Percentiles rank a stretch among this genome's conserved stretches.
Conservation (phyloP, 805 yeast genomes). For the Yamadazyma laniorum region DNA sequence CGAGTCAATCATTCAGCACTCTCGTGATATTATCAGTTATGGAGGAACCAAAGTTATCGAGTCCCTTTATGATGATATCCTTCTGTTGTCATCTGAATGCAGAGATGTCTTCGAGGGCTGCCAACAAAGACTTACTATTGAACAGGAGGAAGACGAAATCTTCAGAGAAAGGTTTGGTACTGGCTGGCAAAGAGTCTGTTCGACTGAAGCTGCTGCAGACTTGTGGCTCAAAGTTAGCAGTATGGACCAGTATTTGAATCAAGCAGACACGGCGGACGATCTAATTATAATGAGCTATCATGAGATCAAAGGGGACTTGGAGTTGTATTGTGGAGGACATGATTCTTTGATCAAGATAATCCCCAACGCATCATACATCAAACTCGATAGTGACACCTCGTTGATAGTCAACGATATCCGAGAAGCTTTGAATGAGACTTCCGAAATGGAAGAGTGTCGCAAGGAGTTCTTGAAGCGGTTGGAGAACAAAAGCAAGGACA, state of each 20-base stretch:
- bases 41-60: slow-evolving; percentile 53
- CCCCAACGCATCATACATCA: slow-evolving; percentile 40
- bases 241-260: slow-evolving; percentile 48
- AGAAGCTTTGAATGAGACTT: slow-evolving; percentile 27
- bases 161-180: slow-evolving; percentile 34
- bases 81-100: slow-evolving; percentile 40
- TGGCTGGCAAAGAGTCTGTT: slow-evolving; percentile 51
- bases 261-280: slow-evolving; percentile 63
- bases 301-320: slow-evolving; percentile 47
- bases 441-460: slow-evolving; percentile 35
- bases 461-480: slow-evolving; percentile 40
- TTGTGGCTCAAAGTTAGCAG: slow-evolving; percentile 40
- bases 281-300: slow-evolving; percentile 46
- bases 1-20: slow-evolving; percentile 51
- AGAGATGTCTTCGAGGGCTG: slow-evolving; percentile 45
- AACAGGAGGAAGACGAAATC: slow-evolving; percentile 53
- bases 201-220: slow-evolving; percentile 44
- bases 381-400: slow-evolving; percentile 31
- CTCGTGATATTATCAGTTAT: slow-evolving; percentile 47
- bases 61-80: slow-evolving; percentile 33
- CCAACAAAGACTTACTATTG: slow-evolving; percentile 45
- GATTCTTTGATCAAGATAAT: slow-evolving; percentile 31
- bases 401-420: slow-evolving; percentile 35
- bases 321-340: slow-evolving; percentile 42
- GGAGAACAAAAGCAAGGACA: slow-evolving; percentile 44